phyloP scores from a whole-genome alignment of 495 filamentous ascomycete genomes.

The Cercophora newfieldiana region DNA sequence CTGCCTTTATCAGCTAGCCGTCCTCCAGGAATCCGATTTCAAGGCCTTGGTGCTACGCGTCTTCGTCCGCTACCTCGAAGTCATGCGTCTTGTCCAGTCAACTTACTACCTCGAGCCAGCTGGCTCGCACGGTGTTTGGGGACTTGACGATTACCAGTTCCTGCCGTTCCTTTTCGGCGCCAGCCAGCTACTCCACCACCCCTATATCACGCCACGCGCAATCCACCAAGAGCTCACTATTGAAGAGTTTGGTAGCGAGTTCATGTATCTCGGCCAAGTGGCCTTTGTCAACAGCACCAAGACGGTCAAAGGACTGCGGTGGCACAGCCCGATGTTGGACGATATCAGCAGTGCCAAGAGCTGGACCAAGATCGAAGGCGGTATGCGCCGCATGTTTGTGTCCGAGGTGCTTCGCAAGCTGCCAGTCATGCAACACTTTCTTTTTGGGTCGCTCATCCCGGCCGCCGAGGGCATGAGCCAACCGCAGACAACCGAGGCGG shows the following conservation, averaged over 20 bases:
- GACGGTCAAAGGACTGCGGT: constrained; percentile 90
- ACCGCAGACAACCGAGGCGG: constrained; percentile 46
- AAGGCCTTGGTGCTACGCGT: constrained; percentile 69
- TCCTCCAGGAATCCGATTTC: constrained; percentile 67
- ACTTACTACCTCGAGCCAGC: constrained; percentile 96
- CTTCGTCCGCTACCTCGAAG: constrained; percentile 75
- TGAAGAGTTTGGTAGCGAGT: constrained; percentile 81
- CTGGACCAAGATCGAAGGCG: constrained; percentile 90
- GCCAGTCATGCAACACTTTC: constrained; percentile 97
- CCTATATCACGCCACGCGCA: constrained; percentile 78
- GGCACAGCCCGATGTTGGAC: constrained; percentile 98
- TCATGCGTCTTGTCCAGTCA: constrained; percentile 80
- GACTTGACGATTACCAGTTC: constrained; percentile 97
- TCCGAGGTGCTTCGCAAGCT: constrained; percentile 90
- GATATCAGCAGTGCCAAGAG: constrained; percentile 91
- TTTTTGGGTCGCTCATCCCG: constrained; percentile 83
- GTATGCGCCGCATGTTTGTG: constrained; percentile 96
- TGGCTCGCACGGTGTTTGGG: constrained; percentile 95
- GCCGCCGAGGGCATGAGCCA: constrained; percentile 79
- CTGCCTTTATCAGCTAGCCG: constrained; percentile 76
- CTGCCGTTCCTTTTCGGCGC: constrained; percentile 93
- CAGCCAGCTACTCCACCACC: constrained; percentile 82
- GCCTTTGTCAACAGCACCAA: constrained; percentile 94
- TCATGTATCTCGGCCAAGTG: constrained; percentile 88
- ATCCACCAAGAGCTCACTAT: constrained; percentile 85